Evolutionary conservation across 1,284 basidiomycete species (phyloP), one percentile per base, ranked within the genome.

Genomic region (Papiliotrema terrestris): DNA sequence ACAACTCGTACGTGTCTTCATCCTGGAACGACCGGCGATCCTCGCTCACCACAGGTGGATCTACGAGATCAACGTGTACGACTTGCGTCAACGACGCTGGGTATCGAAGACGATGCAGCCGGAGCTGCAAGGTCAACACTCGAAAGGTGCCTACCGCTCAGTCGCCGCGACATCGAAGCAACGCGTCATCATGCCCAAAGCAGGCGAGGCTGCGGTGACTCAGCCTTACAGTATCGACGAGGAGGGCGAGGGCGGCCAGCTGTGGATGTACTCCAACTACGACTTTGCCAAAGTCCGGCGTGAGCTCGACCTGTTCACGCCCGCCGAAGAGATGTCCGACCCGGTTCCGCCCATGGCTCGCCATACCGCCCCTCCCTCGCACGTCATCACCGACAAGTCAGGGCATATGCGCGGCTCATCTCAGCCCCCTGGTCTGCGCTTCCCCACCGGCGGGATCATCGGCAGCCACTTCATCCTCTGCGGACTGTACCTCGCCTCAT

Each of bases 221-320:
- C 67, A 66, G 45, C 58, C 59, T 45, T 71, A 70, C 49, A 61
- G 67, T 6, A 60, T 69, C 32, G 66, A 69, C 46, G 67, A 72
- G 39, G 62, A 67, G 19, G 63, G 72, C 19, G 65, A 69, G 52
- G 63, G 74, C 80, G 70, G 73, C 63, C 67, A 75, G 46, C 65
- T 72, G n/a, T 69, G 62, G 73, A 59, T 66, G 51, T 77, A 73
- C 54, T 72, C 71, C 11, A 73, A 72, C 52, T 74, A 73, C 58
- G 71, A 93, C 86, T 94, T 94, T 78, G 92, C 91, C 57, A 91
- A 94, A 72, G 93, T 97, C 54, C 88, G 91, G 66, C 87, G 93
- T 45, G 91, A 95, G 72, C 82, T 96, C 41, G 90, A 95, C 78
- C 82, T 94, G 25, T 84, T 95, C 66, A 54, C 63, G 0, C 64